A percentile compares a stretch with the other conserved stretches of the same genome.
These are phyloP conservation scores for Leucosporidium scottii DNA, from an alignment of 768 basidiomycete species.

Conservation along the genomic window DNA sequence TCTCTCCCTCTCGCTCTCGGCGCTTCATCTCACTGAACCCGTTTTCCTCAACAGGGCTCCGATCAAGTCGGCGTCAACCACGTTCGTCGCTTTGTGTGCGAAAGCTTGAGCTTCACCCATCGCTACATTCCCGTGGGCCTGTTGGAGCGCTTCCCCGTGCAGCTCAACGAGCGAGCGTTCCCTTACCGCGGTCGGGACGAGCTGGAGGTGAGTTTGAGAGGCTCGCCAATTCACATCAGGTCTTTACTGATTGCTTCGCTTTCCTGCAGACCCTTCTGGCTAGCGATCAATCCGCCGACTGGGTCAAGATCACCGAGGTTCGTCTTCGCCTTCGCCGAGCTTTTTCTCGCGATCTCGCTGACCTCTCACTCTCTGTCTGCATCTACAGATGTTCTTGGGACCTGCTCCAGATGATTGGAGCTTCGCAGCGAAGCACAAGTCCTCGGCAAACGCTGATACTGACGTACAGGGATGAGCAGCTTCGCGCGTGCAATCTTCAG, in stretches of 20 bases:
- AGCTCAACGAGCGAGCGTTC: conserved; percentile 85
- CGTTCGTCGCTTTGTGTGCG: conserved; percentile 85
- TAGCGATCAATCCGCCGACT: conserved; percentile 69
- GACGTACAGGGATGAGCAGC: conserved; percentile 2
- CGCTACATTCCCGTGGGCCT: conserved; percentile 92
- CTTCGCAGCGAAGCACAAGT: conserved; percentile 1
- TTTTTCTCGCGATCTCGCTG: conserved; percentile 53
- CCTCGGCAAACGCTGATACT: background rate
- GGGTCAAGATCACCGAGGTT: conserved; percentile 92
- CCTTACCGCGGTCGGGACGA: conserved; percentile 81
- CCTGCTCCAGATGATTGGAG: conserved; percentile 23
- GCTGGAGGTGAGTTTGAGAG: conserved; percentile 55
- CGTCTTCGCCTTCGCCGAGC: too few relatives aligned
- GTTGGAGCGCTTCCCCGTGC: conserved; percentile 67
- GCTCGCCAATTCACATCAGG: background rate
- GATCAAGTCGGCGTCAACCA: conserved; percentile 67
- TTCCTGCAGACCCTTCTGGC: conserved; percentile 61
- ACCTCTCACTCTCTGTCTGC: background rate
- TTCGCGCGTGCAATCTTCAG: too few relatives aligned
- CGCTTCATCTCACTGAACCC: conserved; percentile 7
- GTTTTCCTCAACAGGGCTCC: conserved; percentile 32
- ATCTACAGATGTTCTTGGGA: conserved; percentile 27
- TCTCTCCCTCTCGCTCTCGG: background rate
- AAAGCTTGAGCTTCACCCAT: conserved; percentile 90
- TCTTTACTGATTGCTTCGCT: background rate